phyloP scores from a whole-genome alignment of 75 land plant genomes.

The Isoetes taiwanensis region DNA sequence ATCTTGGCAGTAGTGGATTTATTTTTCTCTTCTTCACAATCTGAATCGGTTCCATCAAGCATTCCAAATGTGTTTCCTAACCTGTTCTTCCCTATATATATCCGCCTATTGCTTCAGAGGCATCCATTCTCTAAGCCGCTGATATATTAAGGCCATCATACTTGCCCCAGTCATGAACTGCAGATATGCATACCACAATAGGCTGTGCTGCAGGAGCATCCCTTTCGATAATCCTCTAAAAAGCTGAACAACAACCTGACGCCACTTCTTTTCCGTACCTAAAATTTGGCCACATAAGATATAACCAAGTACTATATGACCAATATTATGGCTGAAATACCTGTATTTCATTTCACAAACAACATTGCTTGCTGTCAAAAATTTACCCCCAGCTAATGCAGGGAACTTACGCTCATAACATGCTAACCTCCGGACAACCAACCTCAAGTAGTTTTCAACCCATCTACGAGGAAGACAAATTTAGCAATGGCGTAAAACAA shows the following conservation, averaged over 20 bases:
- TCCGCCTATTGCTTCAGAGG: background rate
- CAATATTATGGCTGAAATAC: slow-evolving; percentile 11
- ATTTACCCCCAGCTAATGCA: slow-evolving; percentile 25
- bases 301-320: background rate
- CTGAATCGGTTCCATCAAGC: background rate
- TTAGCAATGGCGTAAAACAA: background rate
- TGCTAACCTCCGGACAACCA: slow-evolving; percentile 86
- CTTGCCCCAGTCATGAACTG: slow-evolving; percentile 17
- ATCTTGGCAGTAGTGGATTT: slow-evolving; percentile 14
- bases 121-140: background rate
- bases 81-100: background rate
- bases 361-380: slow-evolving; percentile 39
- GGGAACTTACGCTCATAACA: slow-evolving; percentile 53
- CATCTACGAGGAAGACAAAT: slow-evolving; percentile 39
- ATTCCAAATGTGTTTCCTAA: background rate
- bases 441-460: slow-evolving; percentile 72
- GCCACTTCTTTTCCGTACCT: slow-evolving; percentile 76
- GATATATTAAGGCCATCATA: background rate
- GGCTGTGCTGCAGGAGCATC: slow-evolving; percentile 45
- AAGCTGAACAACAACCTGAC: slow-evolving; percentile 55
- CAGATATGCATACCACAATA: slow-evolving; percentile 61
- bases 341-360: slow-evolving; percentile 73
- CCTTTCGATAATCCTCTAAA: slow-evolving; percentile 56
- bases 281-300: background rate
- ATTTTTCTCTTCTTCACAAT: background rate